Base-by-base conservation (phyloP, 148 eudicot species). In the Camellia granthamiana region DNA sequence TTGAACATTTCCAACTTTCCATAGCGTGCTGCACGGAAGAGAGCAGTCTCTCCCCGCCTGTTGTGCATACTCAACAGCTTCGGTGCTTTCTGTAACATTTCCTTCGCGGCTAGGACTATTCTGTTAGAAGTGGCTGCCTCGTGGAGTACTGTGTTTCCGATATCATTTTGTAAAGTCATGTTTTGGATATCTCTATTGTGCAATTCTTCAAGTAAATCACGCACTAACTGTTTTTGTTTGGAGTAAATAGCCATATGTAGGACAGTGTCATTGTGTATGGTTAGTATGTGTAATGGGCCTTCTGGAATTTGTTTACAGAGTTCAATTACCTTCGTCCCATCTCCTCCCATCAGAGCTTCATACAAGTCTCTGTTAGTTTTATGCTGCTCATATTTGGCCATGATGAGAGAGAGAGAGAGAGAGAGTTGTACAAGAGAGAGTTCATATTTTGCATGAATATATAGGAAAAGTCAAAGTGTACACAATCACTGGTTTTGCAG, bases 111-210 rank as follows among this genome's bases (percentile, higher is more conserved):
- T 1, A 1, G 9, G 16, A 80, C 71, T 30, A 51, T 72, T 43
- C 19, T 72, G 59, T 72, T 18, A 15, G 76, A 60, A 18, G 62
- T 73, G 77, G 52, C 69, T 4, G 77, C 77, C 72, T 80, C 82
- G 5, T 80, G 82, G 71, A 80, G 82, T 7, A 80, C 51, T 38
- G 82, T 80, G 68, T 63, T 72, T 49, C 82, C 82, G 1, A 6
- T 46, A 2, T 4, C 14, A 49, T 80, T 80, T 80, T 3, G 63
- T 4, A 0, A 0, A 10, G 19, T 73, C 61, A 72, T 30, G 51
- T 80, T 62, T 38, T 59, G 7, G 41, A 5, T 0, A 19, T 62
- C 62, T 16, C 9, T 19, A 42, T n/a, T 0, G 2, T 30, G 6
- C 49, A 79, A 54, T 60, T 10, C 41, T 11, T n/a, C 1, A 13